Conservation (phyloP, 2,329 filamentous ascomycete species). For the Davidsoniella eucalypti region DNA sequence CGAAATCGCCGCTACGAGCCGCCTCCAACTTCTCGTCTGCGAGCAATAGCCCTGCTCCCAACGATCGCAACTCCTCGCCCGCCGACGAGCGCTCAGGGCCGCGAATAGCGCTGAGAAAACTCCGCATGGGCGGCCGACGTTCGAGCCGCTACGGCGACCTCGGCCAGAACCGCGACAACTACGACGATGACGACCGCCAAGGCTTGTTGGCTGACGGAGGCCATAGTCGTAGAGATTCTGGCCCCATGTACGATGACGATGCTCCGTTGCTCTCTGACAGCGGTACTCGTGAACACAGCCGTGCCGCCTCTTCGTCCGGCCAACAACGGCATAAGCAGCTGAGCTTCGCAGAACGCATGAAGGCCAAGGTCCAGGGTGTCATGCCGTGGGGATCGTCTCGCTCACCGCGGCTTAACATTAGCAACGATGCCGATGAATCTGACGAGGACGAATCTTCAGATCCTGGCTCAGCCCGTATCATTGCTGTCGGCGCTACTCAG, state of each 20-base stretch:
- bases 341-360: constrained; percentile 5
- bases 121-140: constrained; percentile 48
- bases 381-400: constrained; percentile 28
- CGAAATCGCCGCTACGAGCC: constrained; percentile 21
- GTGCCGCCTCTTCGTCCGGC: not conserved
- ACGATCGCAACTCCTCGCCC: constrained; percentile 15
- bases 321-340: constrained; percentile 2
- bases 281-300: constrained; percentile 14
- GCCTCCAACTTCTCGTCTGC: constrained; percentile 17
- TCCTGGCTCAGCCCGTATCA: constrained; percentile 53
- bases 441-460: constrained; percentile 39
- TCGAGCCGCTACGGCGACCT: constrained; percentile 43
- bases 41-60: constrained; percentile 20
- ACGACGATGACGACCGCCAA: constrained; percentile 44
- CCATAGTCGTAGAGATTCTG: constrained; percentile 38
- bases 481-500: constrained; percentile 62
- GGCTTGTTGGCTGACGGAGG: constrained; percentile 49
- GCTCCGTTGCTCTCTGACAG: constrained; percentile 48
- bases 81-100: constrained; percentile 17
- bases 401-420: constrained; percentile 14
- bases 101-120: constrained; percentile 53
- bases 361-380: constrained; percentile 47
- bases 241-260: constrained; percentile 49
- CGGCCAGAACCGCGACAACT: constrained; percentile 36
- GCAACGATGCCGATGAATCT: constrained; percentile 23